Evolutionary conservation across 2,329 filamentous ascomycete genomes (phyloP).

Genomic region (Fusarium cyanostomum): DNA sequence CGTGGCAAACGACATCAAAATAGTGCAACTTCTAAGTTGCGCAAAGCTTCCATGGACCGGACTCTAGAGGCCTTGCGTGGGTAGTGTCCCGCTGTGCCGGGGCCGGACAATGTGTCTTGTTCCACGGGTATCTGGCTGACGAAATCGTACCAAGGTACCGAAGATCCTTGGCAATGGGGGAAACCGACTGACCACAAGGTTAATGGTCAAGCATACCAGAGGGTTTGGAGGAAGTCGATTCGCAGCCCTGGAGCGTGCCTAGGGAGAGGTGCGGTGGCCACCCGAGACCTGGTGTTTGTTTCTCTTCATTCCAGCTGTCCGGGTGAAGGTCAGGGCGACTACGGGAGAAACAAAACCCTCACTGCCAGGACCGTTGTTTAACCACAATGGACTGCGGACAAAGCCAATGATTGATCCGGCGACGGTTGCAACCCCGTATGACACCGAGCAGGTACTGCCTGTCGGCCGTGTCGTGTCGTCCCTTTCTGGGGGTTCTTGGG

Average conservation of each 20-base stretch:
- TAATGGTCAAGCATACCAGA: slow-evolving; percentile 19
- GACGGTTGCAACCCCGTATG: not conserved
- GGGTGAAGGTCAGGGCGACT: slow-evolving; percentile 3
- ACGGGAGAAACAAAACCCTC: slow-evolving; percentile 6
- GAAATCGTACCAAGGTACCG: slow-evolving; percentile 8
- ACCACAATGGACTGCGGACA: not conserved
- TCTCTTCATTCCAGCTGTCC: slow-evolving; percentile 20
- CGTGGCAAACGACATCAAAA: not conserved
- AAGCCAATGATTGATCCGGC: slow-evolving; percentile 3
- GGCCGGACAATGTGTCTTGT: slow-evolving; percentile 4
- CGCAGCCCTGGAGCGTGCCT: slow-evolving; percentile 21
- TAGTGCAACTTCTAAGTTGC: not conserved
- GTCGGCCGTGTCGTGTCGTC: not conserved
- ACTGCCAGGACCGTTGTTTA: slow-evolving; percentile 10
- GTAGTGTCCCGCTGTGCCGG: not conserved
- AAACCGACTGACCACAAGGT: slow-evolving; percentile 15
- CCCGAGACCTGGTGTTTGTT: slow-evolving; percentile 22
- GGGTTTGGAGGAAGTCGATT: slow-evolving; percentile 22
- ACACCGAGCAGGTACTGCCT: slow-evolving; percentile 4
- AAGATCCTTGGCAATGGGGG: slow-evolving; percentile 5
- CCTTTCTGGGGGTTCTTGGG: not conserved
- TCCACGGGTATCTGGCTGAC: slow-evolving; percentile 11
- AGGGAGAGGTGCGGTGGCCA: slow-evolving; percentile 16
- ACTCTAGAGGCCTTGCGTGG: not conserved
- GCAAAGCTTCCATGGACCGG: not conserved